Percentiles rank a stretch among this genome's conserved stretches.
Conservation (phyloP, 345 rosid species). For the Sapria himalayana region DNA sequence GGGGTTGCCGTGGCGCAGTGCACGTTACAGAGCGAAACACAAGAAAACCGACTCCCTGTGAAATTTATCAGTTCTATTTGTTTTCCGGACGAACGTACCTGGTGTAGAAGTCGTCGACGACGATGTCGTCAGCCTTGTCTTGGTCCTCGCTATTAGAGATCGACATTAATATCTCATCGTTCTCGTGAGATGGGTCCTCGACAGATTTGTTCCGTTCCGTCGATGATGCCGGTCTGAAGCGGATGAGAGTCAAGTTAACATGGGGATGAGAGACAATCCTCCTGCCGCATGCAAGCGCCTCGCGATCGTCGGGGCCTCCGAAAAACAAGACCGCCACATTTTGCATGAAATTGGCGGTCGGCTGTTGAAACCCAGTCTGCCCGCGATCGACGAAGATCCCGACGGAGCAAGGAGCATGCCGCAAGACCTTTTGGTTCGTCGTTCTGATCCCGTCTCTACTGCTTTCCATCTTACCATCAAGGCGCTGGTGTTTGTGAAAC, state of each 20-base stretch:
- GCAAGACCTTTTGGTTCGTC: constrained; percentile 45
- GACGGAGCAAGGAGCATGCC: constrained; percentile 61
- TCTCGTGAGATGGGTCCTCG: not conserved
- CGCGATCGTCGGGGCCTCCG: constrained; percentile 82
- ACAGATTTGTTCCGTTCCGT: not conserved
- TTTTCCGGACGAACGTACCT: too few relatives aligned
- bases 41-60: too few relatives aligned
- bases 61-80: too few relatives aligned
- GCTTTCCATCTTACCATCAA: constrained; percentile 44
- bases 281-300: constrained; percentile 55
- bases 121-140: constrained; percentile 24
- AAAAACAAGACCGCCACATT: constrained; percentile 52
- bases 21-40: too few relatives aligned
- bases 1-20: too few relatives aligned
- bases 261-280: constrained; percentile 27
- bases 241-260: constrained; percentile 31
- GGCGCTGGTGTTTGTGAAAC: constrained; percentile 78
- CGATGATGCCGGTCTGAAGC: constrained; percentile 15
- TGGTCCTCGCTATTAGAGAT: constrained; percentile 21
- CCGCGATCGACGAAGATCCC: constrained; percentile 51
- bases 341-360: constrained; percentile 26
- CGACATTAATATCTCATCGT: constrained; percentile 21
- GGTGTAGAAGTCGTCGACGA: constrained; percentile 32
- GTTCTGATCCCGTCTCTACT: constrained; percentile 41
- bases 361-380: constrained; percentile 53